A percentile compares a stretch with the other conserved stretches of the same genome.
phyloP scores from a whole-genome alignment of 2,329 filamentous ascomycete genomes.

The Trichoderma afroharzianum region DNA sequence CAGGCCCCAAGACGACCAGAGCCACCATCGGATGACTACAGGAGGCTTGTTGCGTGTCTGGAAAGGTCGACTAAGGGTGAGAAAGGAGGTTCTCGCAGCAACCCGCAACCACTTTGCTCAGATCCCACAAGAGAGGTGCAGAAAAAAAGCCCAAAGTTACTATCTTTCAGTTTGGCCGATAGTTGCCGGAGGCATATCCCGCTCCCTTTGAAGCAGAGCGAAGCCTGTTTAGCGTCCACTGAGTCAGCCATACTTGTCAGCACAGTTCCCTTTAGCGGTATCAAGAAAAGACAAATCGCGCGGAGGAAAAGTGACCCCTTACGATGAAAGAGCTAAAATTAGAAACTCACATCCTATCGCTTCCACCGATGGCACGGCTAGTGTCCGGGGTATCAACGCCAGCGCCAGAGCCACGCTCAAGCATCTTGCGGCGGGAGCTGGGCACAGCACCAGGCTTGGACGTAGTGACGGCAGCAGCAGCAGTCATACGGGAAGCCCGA shows the following conservation, averaged over 20 bases:
- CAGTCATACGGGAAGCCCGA: slow-evolving; percentile 62
- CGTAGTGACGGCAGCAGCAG: slow-evolving; percentile 61
- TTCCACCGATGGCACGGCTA: slow-evolving; percentile 72
- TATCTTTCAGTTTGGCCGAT: slow-evolving; percentile 35
- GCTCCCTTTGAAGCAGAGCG: slow-evolving; percentile 75
- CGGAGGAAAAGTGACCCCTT: slow-evolving; percentile 77
- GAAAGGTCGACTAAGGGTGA: slow-evolving; percentile 23
- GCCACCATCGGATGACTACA: neutral
- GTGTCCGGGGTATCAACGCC: slow-evolving; percentile 66
- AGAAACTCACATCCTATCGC: slow-evolving; percentile 94
- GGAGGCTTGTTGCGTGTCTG: slow-evolving; percentile 19
- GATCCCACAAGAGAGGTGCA: slow-evolving; percentile 18
- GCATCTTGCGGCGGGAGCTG: slow-evolving; percentile 79
- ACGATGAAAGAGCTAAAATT: slow-evolving; percentile 65
- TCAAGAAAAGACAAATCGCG: slow-evolving; percentile 71
- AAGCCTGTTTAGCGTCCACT: slow-evolving; percentile 81
- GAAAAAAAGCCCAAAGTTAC: slow-evolving; percentile 17
- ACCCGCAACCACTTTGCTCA: slow-evolving; percentile 11
- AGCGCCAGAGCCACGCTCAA: slow-evolving; percentile 60
- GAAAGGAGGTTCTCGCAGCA: slow-evolving; percentile 22
- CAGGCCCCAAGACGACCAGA: neutral
- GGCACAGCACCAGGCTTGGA: slow-evolving; percentile 71
- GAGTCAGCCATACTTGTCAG: slow-evolving; percentile 75
- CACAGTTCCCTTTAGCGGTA: slow-evolving; percentile 68
- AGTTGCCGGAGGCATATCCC: slow-evolving; percentile 42